phyloP scores from a whole-genome alignment of 2,329 filamentous ascomycete species.

The Ophiostoma montium region DNA sequence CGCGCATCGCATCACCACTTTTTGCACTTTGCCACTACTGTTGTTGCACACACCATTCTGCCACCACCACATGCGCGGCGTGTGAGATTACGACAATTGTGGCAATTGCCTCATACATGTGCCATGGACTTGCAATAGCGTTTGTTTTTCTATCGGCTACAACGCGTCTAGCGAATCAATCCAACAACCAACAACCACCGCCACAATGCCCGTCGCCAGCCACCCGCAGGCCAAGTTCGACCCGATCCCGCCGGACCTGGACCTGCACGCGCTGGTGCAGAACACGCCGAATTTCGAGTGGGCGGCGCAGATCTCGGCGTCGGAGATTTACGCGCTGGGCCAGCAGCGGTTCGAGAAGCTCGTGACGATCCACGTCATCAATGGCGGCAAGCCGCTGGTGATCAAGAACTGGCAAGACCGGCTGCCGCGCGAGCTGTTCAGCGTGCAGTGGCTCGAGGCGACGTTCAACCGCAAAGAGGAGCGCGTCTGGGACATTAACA shows the following conservation, averaged over 20 bases:
- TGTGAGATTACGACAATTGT: too few relatives aligned
- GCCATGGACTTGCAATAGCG: too few relatives aligned
- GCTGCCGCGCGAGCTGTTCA: conserved; percentile 67
- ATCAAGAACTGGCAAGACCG: conserved; percentile 75
- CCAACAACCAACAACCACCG: neutral
- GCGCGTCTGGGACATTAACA: conserved; percentile 65
- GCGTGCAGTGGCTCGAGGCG: conserved; percentile 61
- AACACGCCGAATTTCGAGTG: conserved; percentile 73
- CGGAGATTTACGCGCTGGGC: conserved; percentile 65
- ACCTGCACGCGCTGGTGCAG: conserved; percentile 63
- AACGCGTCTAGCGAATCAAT: too few relatives aligned
- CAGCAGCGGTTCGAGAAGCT: conserved; percentile 74
- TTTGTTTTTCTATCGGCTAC: too few relatives aligned
- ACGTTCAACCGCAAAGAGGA: conserved; percentile 74
- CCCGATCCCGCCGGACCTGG: conserved; percentile 73
- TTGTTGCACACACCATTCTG: too few relatives aligned
- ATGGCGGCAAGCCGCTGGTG: conserved; percentile 74
- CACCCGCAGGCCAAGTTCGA: conserved; percentile 83
- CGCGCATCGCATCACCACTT: neutral
- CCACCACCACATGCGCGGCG: neutral
- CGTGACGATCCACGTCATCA: conserved; percentile 68
- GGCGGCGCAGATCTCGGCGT: conserved; percentile 64
- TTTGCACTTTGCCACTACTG: too few relatives aligned
- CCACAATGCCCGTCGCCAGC: conserved; percentile 15
- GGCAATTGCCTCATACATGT: too few relatives aligned